Percentiles rank a stretch among this genome's conserved stretches.
phyloP scores from a whole-genome alignment of 208 protist species.

The Herpetomonas tarakana region DNA sequence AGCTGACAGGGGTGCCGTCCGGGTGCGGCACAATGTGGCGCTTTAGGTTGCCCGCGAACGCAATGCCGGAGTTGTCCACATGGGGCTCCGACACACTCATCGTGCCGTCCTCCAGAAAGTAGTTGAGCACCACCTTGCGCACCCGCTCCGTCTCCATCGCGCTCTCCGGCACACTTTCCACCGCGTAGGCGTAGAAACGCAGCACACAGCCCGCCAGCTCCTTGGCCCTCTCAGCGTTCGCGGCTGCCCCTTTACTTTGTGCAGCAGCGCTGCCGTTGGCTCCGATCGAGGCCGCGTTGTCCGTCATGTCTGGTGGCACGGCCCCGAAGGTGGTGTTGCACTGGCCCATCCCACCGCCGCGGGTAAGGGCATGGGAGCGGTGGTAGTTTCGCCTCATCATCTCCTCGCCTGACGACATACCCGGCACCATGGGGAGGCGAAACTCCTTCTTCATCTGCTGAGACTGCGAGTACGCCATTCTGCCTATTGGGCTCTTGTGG shows the following conservation, averaged over 20 bases:
- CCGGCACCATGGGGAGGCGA: conserved; percentile 88
- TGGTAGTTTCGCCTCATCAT: conserved; percentile 91
- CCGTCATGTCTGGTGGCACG: conserved; percentile 60
- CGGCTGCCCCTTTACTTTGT: conserved; percentile 1
- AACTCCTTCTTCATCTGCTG: conserved; percentile 88
- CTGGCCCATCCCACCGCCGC: conserved; percentile 21
- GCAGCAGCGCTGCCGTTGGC: conserved; percentile 8
- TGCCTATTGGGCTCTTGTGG: neutral
- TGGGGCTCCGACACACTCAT: conserved; percentile 93
- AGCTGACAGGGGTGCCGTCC: conserved; percentile 72
- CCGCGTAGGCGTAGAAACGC: conserved; percentile 95
- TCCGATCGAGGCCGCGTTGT: conserved; percentile 17
- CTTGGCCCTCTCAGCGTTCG: conserved; percentile 6
- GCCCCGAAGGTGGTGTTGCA: conserved; percentile 43
- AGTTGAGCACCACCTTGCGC: conserved; percentile 88
- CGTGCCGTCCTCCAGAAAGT: conserved; percentile 96
- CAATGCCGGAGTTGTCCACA: conserved; percentile 94
- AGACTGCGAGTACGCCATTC: conserved; percentile 76
- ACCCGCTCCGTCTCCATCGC: conserved; percentile 89
- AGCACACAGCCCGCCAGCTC: conserved; percentile 81
- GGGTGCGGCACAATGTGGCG: conserved; percentile 87
- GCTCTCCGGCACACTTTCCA: conserved; percentile 94
- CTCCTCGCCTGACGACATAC: conserved; percentile 83
- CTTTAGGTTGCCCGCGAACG: conserved; percentile 90
- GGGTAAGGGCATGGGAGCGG: conserved; percentile 59